Base-by-base conservation (phyloP, 306 rosid genomes). In the Cucumis melo region DNA sequence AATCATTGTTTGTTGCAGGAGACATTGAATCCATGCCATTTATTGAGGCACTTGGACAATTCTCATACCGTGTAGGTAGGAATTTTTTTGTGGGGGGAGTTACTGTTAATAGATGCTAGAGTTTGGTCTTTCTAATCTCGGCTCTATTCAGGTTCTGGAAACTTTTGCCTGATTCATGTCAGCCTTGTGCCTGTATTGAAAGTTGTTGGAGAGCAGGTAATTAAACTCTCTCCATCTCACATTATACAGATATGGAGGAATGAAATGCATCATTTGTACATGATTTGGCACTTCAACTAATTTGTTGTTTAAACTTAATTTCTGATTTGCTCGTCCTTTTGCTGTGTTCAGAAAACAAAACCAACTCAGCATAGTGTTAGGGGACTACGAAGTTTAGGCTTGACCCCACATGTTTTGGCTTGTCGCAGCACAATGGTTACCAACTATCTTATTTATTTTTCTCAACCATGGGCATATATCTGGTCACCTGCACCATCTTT, bases 11-110 rank as follows among this genome's bases (percentile, higher is more conserved):
- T 55, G 62, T 19, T 82, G 34, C 70, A 85, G 88, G 88, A n/a
- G 88, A 85, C 72, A 85, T 85, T 63, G 88, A 85, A 50, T 85
- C 88, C 79, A 85, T 85, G 88, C 88, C 88, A 20, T 85, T 82
- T 61, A 83, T 85, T 78, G 88, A 85, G 81, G 88, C 88, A 34
- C 67, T 85, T 50, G 86, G 88, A 29, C 86, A 85, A 13, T 85
- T 85, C 72, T 82, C 88, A 0, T 85, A 80, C 66, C 88, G 84
- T 41, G 86, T 85, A 51, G 88, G 88, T 85, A 80, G 65, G 83
- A 38, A 38, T 64, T 77, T 16, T 41, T 55, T 36, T n/a, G 3
- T 34, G 17, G 66, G 20, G 71, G 58, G 74, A 77, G 44, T 63
- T 16, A 23, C 68, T 34, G 44, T 62, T 32, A 41, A 29, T 62